Percentiles rank a stretch among this genome's conserved stretches.
Evolutionary conservation across 148 eudicot species (phyloP).

Genomic region (Rhododendron molle): DNA sequence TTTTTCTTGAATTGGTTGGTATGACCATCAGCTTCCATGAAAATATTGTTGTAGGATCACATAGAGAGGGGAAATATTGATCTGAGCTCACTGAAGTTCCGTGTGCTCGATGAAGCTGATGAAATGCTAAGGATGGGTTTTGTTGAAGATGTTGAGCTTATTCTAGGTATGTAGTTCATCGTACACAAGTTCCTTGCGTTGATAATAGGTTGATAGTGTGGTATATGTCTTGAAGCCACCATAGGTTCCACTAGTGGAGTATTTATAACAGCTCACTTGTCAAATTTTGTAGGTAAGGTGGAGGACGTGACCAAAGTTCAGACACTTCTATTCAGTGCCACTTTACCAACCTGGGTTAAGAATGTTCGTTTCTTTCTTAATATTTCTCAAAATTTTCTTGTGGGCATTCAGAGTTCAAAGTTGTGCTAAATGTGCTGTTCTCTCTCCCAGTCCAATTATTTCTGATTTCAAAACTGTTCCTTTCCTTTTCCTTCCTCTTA

Average conservation of each 20-base stretch:
- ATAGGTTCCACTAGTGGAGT: background rate
- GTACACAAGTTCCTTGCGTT: background rate
- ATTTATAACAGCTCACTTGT: background rate
- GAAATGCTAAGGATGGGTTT: conserved; percentile 96
- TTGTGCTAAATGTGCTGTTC: background rate
- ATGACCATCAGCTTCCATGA: background rate
- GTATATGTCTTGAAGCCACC: background rate
- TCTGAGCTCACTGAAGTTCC: conserved; percentile 72
- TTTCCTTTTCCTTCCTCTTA: background rate
- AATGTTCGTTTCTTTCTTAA: conserved; percentile 34
- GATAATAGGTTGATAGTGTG: background rate
- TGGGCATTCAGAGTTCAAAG: background rate
- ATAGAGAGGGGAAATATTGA: conserved; percentile 68
- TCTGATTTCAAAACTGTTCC: background rate
- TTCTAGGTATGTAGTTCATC: conserved; percentile 46
- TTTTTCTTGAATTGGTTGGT: background rate
- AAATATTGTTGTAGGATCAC: conserved; percentile 52
- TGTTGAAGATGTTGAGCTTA: conserved; percentile 91
- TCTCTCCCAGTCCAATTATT: background rate
- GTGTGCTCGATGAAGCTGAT: conserved; percentile 97
- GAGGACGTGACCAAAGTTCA: conserved; percentile 86
- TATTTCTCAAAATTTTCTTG: background rate
- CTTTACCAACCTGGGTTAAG: conserved; percentile 85
- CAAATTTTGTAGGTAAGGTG: conserved; percentile 59
- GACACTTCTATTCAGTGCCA: conserved; percentile 96